Percentiles rank a stretch among this genome's conserved stretches.
These are phyloP conservation scores for Coemansia sp. DNA, from an alignment of 192 early-diverging fungal genomes.

Conservation along the genomic window DNA sequence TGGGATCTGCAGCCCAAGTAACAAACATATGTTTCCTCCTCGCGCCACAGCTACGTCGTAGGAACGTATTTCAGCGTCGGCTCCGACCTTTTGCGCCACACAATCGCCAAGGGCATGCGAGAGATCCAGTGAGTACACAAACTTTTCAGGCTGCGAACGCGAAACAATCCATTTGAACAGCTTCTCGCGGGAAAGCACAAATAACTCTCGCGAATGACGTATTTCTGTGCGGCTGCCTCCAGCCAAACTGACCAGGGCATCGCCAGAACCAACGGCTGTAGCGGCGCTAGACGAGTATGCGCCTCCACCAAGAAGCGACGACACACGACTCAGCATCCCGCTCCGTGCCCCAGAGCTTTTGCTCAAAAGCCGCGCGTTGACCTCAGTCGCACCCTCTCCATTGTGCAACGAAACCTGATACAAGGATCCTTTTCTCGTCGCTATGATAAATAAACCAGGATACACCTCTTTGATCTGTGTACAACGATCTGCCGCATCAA, in stretches of 20 bases:
- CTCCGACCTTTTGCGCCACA: conserved; percentile 7
- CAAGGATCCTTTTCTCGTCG: conserved; percentile 31
- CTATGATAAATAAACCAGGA: conserved; percentile 24
- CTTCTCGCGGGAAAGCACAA: conserved; percentile 37
- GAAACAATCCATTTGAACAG: conserved; percentile 50
- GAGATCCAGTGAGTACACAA: conserved; percentile 26
- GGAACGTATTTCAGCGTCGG: conserved; percentile 12
- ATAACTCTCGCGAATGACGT: conserved; percentile 49
- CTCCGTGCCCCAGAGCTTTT: conserved; percentile 13
- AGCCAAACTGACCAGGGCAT: conserved; percentile 28
- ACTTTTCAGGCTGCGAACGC: conserved; percentile 22
- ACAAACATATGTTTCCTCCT: conserved; percentile 28
- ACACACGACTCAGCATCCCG: conserved; percentile 39
- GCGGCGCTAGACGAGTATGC: not conserved
- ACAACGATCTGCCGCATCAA: conserved; percentile 20
- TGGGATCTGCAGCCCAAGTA: conserved; percentile 9
- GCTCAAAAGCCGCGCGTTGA: conserved; percentile 21
- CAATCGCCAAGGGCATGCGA: conserved; percentile 4
- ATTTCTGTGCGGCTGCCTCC: conserved; percentile 39
- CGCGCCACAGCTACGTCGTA: conserved; percentile 30
- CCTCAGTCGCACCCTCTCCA: conserved; percentile 14
- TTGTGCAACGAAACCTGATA: conserved; percentile 29
- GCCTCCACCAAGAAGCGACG: conserved; percentile 39
- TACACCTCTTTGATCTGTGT: conserved; percentile 19
- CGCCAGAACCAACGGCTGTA: conserved; percentile 9